These are phyloP conservation scores for Cladosporium oxysporum DNA, from an alignment of 2,329 filamentous ascomycete genomes.

Conservation along the genomic window DNA sequence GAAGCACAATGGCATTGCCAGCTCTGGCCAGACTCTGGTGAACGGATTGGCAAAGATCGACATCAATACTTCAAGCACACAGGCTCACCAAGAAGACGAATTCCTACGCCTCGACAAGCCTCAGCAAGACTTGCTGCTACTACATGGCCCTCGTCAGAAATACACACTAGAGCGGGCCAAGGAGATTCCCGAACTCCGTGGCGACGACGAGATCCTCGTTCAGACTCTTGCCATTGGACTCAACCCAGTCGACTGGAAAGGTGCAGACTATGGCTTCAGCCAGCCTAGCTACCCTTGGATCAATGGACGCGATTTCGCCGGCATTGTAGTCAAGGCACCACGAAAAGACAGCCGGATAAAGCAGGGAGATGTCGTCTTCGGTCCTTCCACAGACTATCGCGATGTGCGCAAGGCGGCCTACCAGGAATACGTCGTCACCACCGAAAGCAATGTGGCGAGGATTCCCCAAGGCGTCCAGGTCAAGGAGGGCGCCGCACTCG, in stretches of 20 bases:
- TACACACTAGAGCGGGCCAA: conserved; percentile 36
- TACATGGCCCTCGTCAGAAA: conserved; percentile 39
- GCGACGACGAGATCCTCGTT: conserved; percentile 61
- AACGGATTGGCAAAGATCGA: conserved; percentile 3
- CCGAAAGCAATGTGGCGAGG: conserved; percentile 64
- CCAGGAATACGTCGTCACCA: conserved; percentile 68
- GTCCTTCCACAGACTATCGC: conserved; percentile 74
- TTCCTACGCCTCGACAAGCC: conserved; percentile 36
- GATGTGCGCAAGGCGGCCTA: conserved; percentile 71
- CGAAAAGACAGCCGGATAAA: conserved; percentile 52
- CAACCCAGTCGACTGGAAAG: conserved; percentile 76
- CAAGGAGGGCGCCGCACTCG: conserved; percentile 62
- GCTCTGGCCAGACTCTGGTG: background rate
- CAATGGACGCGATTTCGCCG: conserved; percentile 69
- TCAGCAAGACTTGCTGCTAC: conserved; percentile 38
- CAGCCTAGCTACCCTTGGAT: conserved; percentile 69
- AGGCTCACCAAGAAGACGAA: conserved; percentile 27
- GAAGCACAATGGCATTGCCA: conserved; percentile 7
- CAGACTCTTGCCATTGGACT: conserved; percentile 65
- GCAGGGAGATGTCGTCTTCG: conserved; percentile 59
- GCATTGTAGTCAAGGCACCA: conserved; percentile 57
- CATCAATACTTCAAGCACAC: background rate
- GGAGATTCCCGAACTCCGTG: conserved; percentile 35
- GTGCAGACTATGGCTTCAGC: conserved; percentile 69
- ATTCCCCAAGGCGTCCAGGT: conserved; percentile 57